Conservation (phyloP, 2,329 filamentous ascomycete genomes). For the Cladophialophora chaetospira region DNA sequence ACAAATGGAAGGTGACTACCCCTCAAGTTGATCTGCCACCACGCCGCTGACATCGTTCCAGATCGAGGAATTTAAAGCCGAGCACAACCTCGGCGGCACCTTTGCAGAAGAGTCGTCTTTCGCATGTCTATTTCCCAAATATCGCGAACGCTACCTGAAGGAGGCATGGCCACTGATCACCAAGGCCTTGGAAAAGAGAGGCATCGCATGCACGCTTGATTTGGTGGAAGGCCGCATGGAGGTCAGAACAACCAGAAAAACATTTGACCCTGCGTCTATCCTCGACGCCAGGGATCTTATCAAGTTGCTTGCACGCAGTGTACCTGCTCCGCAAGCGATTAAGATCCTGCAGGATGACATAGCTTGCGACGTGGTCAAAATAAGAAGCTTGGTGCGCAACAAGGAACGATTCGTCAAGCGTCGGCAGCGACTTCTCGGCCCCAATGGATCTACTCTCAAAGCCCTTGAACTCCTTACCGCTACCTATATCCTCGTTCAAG, state of each 20-base stretch:
- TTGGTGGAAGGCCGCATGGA: conserved; percentile 96
- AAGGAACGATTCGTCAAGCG: conserved; percentile 96
- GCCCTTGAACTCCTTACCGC: conserved; percentile 88
- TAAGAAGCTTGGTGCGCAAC: conserved; percentile 83
- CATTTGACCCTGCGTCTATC: conserved; percentile 87
- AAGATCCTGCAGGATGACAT: conserved; percentile 92
- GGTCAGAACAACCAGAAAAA: conserved; percentile 90
- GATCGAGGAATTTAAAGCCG: conserved; percentile 79
- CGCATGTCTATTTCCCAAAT: conserved; percentile 82
- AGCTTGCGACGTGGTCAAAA: conserved; percentile 95
- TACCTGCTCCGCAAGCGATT: conserved; percentile 76
- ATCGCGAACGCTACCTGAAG: conserved; percentile 89
- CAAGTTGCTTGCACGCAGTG: conserved; percentile 85
- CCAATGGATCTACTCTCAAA: conserved; percentile 88
- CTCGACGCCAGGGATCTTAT: conserved; percentile 93
- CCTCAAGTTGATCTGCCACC: neutral
- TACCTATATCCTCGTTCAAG: conserved; percentile 93
- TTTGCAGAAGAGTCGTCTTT: conserved; percentile 95
- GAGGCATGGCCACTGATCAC: conserved; percentile 93
- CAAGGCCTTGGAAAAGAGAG: conserved; percentile 78
- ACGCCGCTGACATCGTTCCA: conserved; percentile 36
- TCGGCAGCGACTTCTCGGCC: conserved; percentile 87
- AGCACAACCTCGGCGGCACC: conserved; percentile 81
- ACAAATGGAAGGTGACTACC: conserved; percentile 79
- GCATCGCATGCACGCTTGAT: conserved; percentile 89